phyloP scores from a whole-genome alignment of 768 basidiomycete genomes.

The Boletus tylopilopsis region DNA sequence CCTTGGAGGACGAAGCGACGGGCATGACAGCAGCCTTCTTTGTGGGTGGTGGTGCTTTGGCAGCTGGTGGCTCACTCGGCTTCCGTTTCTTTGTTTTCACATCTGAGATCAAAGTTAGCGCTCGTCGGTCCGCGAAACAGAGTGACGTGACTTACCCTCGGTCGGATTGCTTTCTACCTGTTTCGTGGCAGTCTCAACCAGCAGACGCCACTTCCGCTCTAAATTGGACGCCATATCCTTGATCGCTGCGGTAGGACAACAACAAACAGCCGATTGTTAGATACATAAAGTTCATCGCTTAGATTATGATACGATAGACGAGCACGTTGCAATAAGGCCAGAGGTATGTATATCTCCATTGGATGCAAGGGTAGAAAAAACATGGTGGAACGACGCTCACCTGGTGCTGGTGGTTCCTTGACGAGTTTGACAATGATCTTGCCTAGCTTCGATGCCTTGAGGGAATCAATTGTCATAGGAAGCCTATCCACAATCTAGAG shows the following conservation, averaged over 20 bases:
- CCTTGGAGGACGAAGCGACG: constrained; percentile 22
- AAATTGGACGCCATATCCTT: constrained; percentile 91
- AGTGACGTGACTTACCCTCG: constrained; percentile 76
- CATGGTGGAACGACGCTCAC: constrained; percentile 51
- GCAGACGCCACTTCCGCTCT: constrained; percentile 76
- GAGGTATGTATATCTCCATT: constrained; percentile 29
- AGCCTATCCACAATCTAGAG: constrained; percentile 75
- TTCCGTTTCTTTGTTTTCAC: constrained; percentile 74
- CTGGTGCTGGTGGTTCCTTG: constrained; percentile 71
- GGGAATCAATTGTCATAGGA: constrained; percentile 65
- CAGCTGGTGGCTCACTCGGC: constrained; percentile 45
- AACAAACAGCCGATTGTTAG: constrained; percentile 55
- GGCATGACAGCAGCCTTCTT: constrained; percentile 60
- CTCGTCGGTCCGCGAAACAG: constrained; percentile 22
- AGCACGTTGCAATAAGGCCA: constrained; percentile 25
- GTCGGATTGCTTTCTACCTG: constrained; percentile 36
- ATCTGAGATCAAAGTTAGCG: constrained; percentile 38
- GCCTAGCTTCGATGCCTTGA: constrained; percentile 72
- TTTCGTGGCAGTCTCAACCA: constrained; percentile 53
- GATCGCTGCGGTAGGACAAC: constrained; percentile 60
- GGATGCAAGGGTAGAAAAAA: constrained; percentile 18
- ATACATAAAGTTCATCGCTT: constrained; percentile 47
- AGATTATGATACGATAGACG: constrained; percentile 32
- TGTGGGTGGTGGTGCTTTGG: constrained; percentile 48
- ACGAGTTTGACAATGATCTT: constrained; percentile 74